Conservation (phyloP, 2,329 filamentous ascomycete genomes). For the Coniella vitis region DNA sequence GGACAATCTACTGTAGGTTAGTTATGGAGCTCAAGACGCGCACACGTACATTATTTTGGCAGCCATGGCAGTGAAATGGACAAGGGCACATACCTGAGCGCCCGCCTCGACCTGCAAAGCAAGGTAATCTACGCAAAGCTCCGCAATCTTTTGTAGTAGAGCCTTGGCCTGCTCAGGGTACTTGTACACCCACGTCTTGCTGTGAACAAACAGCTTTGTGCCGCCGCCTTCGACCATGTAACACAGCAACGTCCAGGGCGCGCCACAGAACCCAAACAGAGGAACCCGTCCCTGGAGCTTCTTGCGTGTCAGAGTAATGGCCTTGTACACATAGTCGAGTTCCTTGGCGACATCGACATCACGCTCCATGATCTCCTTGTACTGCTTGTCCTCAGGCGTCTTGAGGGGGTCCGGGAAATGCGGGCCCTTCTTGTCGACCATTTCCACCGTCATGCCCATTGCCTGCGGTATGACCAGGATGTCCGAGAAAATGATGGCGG, state of each 20-base stretch:
- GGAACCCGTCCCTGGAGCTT: constrained; percentile 87
- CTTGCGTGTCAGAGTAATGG: constrained; percentile 82
- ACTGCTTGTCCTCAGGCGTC: constrained; percentile 76
- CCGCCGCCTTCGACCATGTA: constrained; percentile 99
- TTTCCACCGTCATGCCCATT: constrained; percentile 97
- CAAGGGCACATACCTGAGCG: constrained; percentile 59
- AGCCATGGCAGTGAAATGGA: background rate
- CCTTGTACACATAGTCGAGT: constrained; percentile 91
- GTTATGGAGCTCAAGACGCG: background rate
- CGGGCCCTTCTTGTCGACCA: constrained; percentile 91
- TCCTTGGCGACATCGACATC: constrained; percentile 79
- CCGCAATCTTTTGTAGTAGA: constrained; percentile 83
- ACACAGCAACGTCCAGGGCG: constrained; percentile 93
- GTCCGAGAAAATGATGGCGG: constrained; percentile 97
- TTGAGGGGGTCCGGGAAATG: constrained; percentile 83
- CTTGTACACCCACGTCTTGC: constrained; percentile 95
- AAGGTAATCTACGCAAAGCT: constrained; percentile 90
- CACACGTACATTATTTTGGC: background rate
- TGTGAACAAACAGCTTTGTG: constrained; percentile 88
- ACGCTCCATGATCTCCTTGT: constrained; percentile 66
- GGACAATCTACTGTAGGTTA: constrained; percentile 56
- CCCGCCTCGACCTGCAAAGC: constrained; percentile 88
- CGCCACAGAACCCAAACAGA: constrained; percentile 92
- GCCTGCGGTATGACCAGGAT: constrained; percentile 97
- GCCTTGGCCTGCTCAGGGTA: constrained; percentile 74